Percentiles rank a stretch among this genome's conserved stretches.
phyloP scores from a whole-genome alignment of 2,329 filamentous ascomycete genomes.

The Parafenestella ontariensis region DNA sequence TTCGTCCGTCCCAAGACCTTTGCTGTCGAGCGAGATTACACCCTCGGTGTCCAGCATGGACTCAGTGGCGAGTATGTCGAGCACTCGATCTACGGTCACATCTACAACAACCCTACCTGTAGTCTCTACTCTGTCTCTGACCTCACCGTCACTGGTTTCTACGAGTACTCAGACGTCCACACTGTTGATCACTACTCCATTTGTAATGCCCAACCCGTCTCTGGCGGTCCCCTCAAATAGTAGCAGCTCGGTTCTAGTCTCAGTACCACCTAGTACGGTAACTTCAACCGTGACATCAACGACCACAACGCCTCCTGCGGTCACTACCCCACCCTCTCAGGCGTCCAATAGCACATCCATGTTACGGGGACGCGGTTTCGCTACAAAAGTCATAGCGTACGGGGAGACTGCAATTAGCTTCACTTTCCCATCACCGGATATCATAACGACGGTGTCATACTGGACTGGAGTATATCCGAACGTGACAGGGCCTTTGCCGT shows the following conservation, averaged over 20 bases:
- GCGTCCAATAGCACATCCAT: constrained; percentile 3
- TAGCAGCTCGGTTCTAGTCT: not conserved
- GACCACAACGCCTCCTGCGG: not conserved
- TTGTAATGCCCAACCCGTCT: not conserved
- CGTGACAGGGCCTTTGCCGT: constrained; percentile 32
- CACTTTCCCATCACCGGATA: constrained; percentile 37
- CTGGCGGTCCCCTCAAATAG: not conserved
- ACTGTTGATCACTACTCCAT: not conserved
- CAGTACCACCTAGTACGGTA: not conserved
- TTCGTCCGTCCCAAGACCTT: no score
- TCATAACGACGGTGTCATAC: constrained; percentile 41
- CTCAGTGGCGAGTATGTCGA: not conserved
- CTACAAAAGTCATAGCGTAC: constrained; percentile 36
- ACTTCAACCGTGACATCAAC: not conserved
- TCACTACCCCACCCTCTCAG: not conserved
- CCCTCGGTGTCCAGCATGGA: not conserved
- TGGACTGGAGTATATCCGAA: constrained; percentile 43
- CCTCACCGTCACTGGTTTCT: not conserved
- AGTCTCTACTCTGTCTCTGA: not conserved
- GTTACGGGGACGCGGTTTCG: constrained; percentile 14
- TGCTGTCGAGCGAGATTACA: not conserved
- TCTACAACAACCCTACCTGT: not conserved
- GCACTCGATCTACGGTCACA: not conserved
- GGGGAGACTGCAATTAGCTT: constrained; percentile 33
- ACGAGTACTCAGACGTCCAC: not conserved